Base-by-base conservation (phyloP, 352 stramenopile species). In the Phytophthora sojae region DNA sequence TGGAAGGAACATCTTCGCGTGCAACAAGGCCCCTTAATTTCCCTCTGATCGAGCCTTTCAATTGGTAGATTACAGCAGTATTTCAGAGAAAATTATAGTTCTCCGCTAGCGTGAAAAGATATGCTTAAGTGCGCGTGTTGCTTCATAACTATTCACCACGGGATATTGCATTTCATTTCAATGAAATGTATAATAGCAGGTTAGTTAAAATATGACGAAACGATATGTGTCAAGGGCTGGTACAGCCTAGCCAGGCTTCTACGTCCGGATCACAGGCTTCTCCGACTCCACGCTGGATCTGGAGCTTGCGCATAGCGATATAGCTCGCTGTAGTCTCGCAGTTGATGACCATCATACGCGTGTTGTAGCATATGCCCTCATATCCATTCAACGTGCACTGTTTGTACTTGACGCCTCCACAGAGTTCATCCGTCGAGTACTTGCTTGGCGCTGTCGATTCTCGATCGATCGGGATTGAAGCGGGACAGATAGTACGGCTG, bases 341-440 rank as follows among this genome's bases (percentile, higher is more conserved):
- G 15, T 66, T 70, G 42, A 82, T 58, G 7, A 85, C 73, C 57
- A 79, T 70, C 72, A 82, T 77, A 0, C 66, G 63, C 4, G 49
- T 72, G 21, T 81, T 85, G 66, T 64, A 80, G 64, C 78, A 83
- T 0, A 85, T 85, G 4, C 78, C 78, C 32, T 72, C 61, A 2
- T n/a, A 9, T 5, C 64, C 68, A 9, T 62, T 37, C 9, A 77
- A 39, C 30, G 35, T 56, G 45, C 78, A 85, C 9, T 76, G 14
- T 6, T 79, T 80, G 29, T 75, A 85, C 23, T 65, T 47, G 4
- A 79, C 51, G 1, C 78, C 78, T 2, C 47, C 61, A 25, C 78
- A 82, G 0, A 79, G 56, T 15, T 71, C 64, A 14, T 85, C 69
- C 0, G 73, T 71, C 17, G 73, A 70, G 14, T 64, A 23, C 17